Base-by-base conservation (phyloP, 78 protist genomes). In the Speleostelium caveatum region DNA sequence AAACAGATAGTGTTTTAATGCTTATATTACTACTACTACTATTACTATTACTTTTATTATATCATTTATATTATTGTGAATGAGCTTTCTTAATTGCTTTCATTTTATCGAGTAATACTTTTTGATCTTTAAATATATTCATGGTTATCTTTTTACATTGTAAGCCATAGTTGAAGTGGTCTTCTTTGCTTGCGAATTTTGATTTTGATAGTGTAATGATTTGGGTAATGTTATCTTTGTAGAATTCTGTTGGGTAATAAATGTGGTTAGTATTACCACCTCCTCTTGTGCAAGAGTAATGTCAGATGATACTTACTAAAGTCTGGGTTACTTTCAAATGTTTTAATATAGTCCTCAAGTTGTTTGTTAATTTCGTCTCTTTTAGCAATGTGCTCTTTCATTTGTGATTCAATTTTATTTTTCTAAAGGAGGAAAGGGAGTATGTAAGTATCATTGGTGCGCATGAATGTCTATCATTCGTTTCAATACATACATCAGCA, bases 121-220 rank as follows among this genome's bases (percentile, higher is more conserved):
- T 83, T 69, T 83, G 91, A 83, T 83, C 91, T 45, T 63, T 67
- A 69, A 83, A 83, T 45, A 83, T 83, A 19, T 49, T 69, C 55
- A 49, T 14, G 19, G 91, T 83, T 22, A 69, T n/a, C 39, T 83
- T 83, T 69, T 83, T 83, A 53, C 91, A 83, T 22, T 32, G 4
- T 24, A 45, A 19, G 12, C 91, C 91, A 83, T 69, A 83, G 49
- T 67, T 63, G 38, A 83, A 83, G 24, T 71, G 24, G 12, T 83
- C 79, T 60, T 83, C 91, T 45, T 60, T 67, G 16, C 56, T 59
- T n/a, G 21, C 30, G 30, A 83, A 59, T 45, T 62, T 51, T 19
- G 69, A 42, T 24, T 59, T 55, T 39, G 80, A 69, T 55, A 39
- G 55, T 69, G 14, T 60, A 60, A 83, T 83, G n/a, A 69, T 35